Base-by-base conservation (phyloP, 345 rosid genomes). In the Pistacia vera region DNA sequence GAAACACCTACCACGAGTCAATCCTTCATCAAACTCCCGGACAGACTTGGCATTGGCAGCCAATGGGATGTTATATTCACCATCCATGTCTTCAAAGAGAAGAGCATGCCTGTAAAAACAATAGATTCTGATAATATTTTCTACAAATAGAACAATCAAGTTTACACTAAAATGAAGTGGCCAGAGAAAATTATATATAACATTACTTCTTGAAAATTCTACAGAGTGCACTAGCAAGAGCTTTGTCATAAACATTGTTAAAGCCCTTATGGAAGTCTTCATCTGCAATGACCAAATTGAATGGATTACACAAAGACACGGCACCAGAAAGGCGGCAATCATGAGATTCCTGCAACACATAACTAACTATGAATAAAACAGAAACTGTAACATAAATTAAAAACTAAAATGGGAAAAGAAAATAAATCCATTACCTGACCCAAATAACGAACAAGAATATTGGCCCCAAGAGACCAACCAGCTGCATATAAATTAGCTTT, bases 381-480 rank as follows among this genome's bases (percentile, higher is more conserved):
- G 60, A 68, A 58, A 35, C 68, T 63, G 30, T 13, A 66, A 20
- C 46, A 17, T 12, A 55, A 56, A 18, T 18, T n/a, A 33, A 63
- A 41, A 41, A 41, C 8, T 8, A 5, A 5, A 7, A 41, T 7
- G 9, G 46, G 46, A 5, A 41, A 5, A 1, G 46, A 41, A 1
- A 41, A 41, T 41, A 41, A 41, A 41, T 41, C 46, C 46, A 41
- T 41, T 75, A 91, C 99, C 91, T 87, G 85, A 77, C 90, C 96
- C 83, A 95, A 71, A 86, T 92, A 95, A 69, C 90, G 91, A 46
- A 95, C 96, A 66, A 95, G 98, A 82, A 93, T 89, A 82, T 95
- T 93, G 49, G 94, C 98, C 49, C 98, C 98, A 44, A 95, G 94
- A 78, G 99, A 95, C 97, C 99, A 95, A 63, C 99, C 97, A 74